Base-by-base conservation (phyloP, 306 rosid species). In the Rosa multiflora region DNA sequence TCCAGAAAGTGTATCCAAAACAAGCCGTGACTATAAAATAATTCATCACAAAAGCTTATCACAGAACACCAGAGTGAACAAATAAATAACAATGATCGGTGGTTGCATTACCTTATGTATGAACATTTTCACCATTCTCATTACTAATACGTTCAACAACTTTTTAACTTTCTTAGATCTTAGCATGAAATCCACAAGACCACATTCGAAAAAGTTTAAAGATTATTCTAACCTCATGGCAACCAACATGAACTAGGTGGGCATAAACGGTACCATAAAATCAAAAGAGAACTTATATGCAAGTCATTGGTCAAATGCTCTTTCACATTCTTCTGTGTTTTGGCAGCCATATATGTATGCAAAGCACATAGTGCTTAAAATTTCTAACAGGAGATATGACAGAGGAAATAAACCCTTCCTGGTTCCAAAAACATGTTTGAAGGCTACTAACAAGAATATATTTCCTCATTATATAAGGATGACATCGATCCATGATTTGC, bases 401-500 rank as follows among this genome's bases (percentile, higher is more conserved):
- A 63, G 42, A 63, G 20, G 67, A 32, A 37, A 32, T 18, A 39
- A 17, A 67, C 26, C 71, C 48, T 17, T 67, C 13, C 17, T 17
- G 0, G 39, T 15, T 39, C 71, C 48, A 67, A 39, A 39, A 37
- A 67, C 70, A 66, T 66, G 46, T 37, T 37, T 66, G 2, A 63
- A 5, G 43, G 8, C n/a, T 12, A 59, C 15, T 23, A 32, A 63
- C 9, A 13, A 58, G 55, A 74, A 56, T 5, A 21, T 40, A 0
- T 13, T 14, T 43, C 39, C 4, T n/a, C 62, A 74, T 74, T 13
- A 56, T 56, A 56, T 56, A 20, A 40, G 21, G 68, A 56, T 74
- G 23, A n/a, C 69, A 58, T 61, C 42, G 6, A 74, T 40, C 23
- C 51, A 74, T 23, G 37, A 53, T 73, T 40, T 61, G 15, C 77